Conservation (phyloP, 2,329 filamentous ascomycete genomes). For the Aspergillus japonicus region DNA sequence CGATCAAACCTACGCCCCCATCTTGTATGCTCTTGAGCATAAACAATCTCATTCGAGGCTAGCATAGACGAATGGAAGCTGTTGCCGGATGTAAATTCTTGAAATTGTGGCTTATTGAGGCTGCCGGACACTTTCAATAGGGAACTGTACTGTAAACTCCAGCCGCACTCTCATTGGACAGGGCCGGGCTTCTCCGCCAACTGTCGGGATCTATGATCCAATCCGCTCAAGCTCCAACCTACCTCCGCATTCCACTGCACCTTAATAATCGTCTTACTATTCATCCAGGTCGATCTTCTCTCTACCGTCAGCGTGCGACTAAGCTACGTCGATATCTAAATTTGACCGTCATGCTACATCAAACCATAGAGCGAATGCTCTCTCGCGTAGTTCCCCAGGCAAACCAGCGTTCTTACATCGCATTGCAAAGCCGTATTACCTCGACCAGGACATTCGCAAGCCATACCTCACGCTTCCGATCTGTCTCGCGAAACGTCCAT, state of each 20-base stretch:
- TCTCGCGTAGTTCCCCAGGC: not conserved
- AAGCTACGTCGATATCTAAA: slow-evolving; percentile 5
- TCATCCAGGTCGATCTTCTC: not conserved
- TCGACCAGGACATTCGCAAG: not conserved
- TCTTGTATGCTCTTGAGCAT: too few species aligned
- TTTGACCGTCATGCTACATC: slow-evolving; percentile 15
- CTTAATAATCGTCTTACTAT: not conserved
- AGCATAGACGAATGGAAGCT: too few species aligned
- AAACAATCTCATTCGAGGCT: too few species aligned
- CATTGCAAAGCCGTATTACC: not conserved
- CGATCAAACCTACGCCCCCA: too few species aligned
- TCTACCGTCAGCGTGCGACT: not conserved
- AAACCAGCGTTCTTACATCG: not conserved
- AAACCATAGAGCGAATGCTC: slow-evolving; percentile 13
- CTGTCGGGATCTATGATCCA: too few species aligned
- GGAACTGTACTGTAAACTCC: too few species aligned
- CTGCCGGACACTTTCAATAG: too few species aligned
- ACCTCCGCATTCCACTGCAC: not conserved
- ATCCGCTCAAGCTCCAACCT: not conserved
- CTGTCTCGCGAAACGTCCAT: not conserved
- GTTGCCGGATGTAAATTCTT: too few species aligned
- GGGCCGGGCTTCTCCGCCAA: not conserved
- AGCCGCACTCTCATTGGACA: too few species aligned
- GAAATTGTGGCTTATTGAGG: too few species aligned
- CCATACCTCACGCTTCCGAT: not conserved